Percentiles rank a stretch among this genome's conserved stretches.
phyloP scores from a whole-genome alignment of 257 asterid genomes.

The Fraxinus excelsior region DNA sequence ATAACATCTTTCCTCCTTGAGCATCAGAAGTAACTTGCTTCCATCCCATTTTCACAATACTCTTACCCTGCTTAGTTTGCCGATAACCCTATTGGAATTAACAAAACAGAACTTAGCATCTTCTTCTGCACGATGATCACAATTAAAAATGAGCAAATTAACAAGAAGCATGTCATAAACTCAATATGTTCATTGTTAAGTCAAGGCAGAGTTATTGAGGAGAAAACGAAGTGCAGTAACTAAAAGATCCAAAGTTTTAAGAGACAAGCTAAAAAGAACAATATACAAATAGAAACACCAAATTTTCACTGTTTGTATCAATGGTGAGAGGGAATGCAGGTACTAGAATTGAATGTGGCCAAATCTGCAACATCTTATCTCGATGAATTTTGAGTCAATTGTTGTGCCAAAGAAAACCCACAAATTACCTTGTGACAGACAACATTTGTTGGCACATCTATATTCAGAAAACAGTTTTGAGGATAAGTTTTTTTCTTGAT shows the following conservation, averaged over 20 bases:
- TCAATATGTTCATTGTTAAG: not conserved
- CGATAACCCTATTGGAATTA: constrained; percentile 64
- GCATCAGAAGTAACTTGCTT: constrained; percentile 54
- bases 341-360: constrained; percentile 6
- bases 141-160: constrained; percentile 6
- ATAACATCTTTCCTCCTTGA: constrained; percentile 67
- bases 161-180: constrained; percentile 6
- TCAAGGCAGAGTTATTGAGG: not conserved
- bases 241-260: constrained; percentile 1
- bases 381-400: constrained; percentile 2
- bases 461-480: constrained; percentile 62
- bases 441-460: constrained; percentile 68
- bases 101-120: no score
- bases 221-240: constrained; percentile 17
- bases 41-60: constrained; percentile 72
- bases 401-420: constrained; percentile 11
- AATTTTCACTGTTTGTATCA: constrained; percentile 1
- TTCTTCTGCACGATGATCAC: no score
- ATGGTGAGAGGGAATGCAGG: not conserved
- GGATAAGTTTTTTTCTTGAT: constrained; percentile 63
- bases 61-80: constrained; percentile 69
- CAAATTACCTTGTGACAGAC: constrained; percentile 61
- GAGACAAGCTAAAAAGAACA: constrained; percentile 5
- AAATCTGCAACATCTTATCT: not conserved
- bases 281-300: not conserved